Evolutionary conservation across 495 filamentous ascomycete genomes (phyloP).

Genomic region (Penicillium herquei): DNA sequence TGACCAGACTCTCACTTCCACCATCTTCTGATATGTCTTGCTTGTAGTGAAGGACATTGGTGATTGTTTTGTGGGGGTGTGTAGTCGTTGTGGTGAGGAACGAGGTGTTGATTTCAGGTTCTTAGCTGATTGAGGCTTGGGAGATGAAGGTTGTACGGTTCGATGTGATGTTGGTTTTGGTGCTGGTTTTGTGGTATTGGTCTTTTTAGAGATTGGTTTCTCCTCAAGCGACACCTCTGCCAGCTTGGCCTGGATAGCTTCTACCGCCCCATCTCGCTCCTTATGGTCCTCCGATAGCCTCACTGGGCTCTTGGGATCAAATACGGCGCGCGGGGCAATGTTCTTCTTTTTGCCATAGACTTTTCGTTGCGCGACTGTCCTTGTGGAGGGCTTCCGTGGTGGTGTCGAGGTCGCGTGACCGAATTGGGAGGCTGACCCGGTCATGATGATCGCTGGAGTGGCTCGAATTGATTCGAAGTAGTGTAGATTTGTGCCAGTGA

Average conservation of each 20-base stretch:
- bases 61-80: conserved; percentile 4
- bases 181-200: background rate
- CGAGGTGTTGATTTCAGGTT: too few species aligned
- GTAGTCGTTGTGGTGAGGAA: background rate
- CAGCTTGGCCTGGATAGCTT: conserved; percentile 32
- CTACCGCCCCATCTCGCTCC: conserved; percentile 21
- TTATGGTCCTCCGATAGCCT: conserved; percentile 3
- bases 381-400: conserved; percentile 17
- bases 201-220: conserved; percentile 1
- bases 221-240: conserved; percentile 34
- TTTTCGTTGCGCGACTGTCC: conserved; percentile 27
- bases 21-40: conserved; percentile 27
- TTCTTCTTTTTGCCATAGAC: conserved; percentile 45
- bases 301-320: conserved; percentile 39
- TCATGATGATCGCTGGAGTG: background rate
- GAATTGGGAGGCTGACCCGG: conserved; percentile 8
- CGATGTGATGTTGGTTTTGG: background rate
- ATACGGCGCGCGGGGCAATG: conserved; percentile 41
- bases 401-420: conserved; percentile 22
- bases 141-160: too few species aligned
- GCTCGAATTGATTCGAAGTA: background rate
- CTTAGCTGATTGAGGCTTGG: too few species aligned
- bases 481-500: too few species aligned
- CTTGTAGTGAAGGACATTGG: background rate
- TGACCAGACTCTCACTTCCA: conserved; percentile 31